phyloP scores from a whole-genome alignment of 441 rosid species.

The Gossypium schwendimanii region DNA sequence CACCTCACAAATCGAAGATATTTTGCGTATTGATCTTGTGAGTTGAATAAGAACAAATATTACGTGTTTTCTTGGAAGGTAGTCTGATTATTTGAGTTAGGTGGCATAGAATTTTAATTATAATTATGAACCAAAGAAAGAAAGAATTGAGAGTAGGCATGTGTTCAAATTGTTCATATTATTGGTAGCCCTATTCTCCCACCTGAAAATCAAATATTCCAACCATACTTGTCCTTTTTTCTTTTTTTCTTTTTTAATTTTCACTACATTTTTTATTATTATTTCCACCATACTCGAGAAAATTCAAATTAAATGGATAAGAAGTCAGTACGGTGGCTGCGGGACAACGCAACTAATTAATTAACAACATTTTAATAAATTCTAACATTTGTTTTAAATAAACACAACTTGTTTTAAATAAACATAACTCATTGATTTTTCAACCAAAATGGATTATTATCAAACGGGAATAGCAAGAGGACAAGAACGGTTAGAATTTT shows the following conservation, averaged over 20 bases:
- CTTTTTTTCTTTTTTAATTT: too few species aligned
- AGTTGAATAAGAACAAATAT: neutral
- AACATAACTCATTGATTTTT: neutral
- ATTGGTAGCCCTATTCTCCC: too few species aligned
- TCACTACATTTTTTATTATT: too few species aligned
- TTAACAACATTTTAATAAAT: neutral
- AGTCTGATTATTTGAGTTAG: neutral
- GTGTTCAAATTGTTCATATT: too few species aligned
- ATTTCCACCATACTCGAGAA: too few species aligned
- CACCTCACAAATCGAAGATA: neutral
- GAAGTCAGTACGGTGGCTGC: neutral
- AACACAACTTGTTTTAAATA: too few species aligned
- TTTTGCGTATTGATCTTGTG: neutral
- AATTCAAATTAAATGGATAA: neutral
- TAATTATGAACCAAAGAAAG: too few species aligned
- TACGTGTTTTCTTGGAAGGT: neutral
- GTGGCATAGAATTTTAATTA: too few species aligned
- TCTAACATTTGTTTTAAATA: neutral
- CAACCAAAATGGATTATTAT: neutral
- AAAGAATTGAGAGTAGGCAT: too few species aligned
- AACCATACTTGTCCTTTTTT: too few species aligned
- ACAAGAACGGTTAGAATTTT: neutral
- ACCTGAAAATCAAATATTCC: too few species aligned
- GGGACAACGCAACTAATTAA: neutral
- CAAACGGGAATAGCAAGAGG: neutral